Evolutionary conservation across 1,284 basidiomycete species (phyloP), one percentile per base, ranked within the genome.

Genomic region (Fistulina hepatica): DNA sequence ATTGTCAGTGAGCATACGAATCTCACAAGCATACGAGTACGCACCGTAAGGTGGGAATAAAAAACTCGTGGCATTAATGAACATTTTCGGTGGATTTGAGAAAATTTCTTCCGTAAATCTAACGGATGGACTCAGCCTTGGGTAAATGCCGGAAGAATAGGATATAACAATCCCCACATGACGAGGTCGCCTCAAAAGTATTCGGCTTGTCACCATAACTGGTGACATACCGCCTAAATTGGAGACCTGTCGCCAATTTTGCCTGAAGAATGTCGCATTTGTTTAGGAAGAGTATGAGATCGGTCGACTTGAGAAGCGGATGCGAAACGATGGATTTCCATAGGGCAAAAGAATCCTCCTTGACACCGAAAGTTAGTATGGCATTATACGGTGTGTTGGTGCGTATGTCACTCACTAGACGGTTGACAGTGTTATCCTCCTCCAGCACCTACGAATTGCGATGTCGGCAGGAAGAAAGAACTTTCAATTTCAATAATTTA

Each of bases 121-220:
- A n/a, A n/a, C n/a, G n/a, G n/a, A n/a, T n/a, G n/a, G n/a, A n/a
- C n/a, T n/a, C n/a, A n/a, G n/a, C n/a, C n/a, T n/a, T n/a, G n/a
- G n/a, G n/a, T n/a, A n/a, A n/a, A n/a, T n/a, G n/a, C n/a, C n/a
- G n/a, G n/a, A n/a, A n/a, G n/a, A n/a, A n/a, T n/a, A n/a, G n/a
- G n/a, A n/a, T n/a, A n/a, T n/a, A n/a, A n/a, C n/a, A n/a, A n/a
- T n/a, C n/a, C n/a, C n/a, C n/a, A 66, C 71, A 76, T 15, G 46
- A 52, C 11, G 65, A 63, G 6, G 65, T 60, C 43, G 50, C 60
- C 24, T 68, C 64, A 37, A 67, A 63, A 39, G 76, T 70, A 45
- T 82, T 81, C 17, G 71, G 65, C 28, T 73, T 64, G 40, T 69
- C 62, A 3, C 66, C 73, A 48, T 76, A 82, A 4, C 72, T 75